Conservation (phyloP, 202 grass and related monocot genomes). For the Carex sylvatica region DNA sequence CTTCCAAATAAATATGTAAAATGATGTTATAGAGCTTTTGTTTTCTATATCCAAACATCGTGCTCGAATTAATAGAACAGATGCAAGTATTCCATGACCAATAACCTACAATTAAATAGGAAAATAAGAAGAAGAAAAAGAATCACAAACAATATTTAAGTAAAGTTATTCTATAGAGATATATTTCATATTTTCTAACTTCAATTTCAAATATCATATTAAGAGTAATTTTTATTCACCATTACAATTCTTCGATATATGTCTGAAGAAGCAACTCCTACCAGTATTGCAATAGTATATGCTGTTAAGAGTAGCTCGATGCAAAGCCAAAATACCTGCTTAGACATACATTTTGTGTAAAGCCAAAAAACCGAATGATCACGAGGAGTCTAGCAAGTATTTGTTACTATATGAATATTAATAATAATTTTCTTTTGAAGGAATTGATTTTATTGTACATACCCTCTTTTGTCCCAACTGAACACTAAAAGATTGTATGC, state of each 20-base stretch:
- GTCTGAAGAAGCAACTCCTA: constrained; percentile 54
- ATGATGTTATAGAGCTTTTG: constrained; percentile 45
- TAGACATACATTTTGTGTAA: constrained; percentile 20
- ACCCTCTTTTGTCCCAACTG: constrained; percentile 55
- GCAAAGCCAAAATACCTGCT: constrained; percentile 72
- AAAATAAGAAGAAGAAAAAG: neutral
- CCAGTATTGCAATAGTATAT: constrained; percentile 53
- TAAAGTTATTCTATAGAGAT: neutral
- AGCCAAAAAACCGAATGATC: neutral
- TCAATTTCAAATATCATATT: neutral
- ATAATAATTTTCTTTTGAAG: neutral
- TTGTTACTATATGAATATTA: neutral
- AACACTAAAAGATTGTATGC: constrained; percentile 71
- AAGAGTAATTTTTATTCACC: constrained; percentile 40
- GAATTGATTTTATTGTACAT: constrained; percentile 19
- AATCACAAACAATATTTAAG: neutral
- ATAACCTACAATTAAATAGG: constrained; percentile 36
- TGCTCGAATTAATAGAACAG: constrained; percentile 40
- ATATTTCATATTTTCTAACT: neutral
- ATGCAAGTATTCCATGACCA: constrained; percentile 61
- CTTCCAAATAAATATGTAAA: constrained; percentile 99
- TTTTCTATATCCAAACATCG: constrained; percentile 31
- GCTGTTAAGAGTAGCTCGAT: constrained; percentile 61
- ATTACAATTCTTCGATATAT: constrained; percentile 35
- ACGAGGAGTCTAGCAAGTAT: neutral